Conservation (phyloP, 2,329 filamentous ascomycete genomes). For the Diaporthe sp. region DNA sequence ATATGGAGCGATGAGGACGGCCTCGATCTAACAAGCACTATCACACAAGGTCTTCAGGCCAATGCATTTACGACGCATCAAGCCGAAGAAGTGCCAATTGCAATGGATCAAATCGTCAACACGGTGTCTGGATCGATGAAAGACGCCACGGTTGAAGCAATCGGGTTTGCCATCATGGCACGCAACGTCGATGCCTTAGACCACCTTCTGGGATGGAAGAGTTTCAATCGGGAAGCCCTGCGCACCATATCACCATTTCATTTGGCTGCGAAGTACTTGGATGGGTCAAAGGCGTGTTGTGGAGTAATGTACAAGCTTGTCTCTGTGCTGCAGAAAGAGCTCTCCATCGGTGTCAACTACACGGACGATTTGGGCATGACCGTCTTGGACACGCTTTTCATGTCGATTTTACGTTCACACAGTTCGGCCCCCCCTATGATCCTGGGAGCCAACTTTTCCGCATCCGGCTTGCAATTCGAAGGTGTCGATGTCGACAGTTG, state of each 20-base stretch:
- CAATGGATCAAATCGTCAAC: neutral
- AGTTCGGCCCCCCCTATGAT: neutral
- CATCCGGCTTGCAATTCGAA: neutral
- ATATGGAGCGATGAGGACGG: neutral
- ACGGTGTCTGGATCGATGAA: neutral
- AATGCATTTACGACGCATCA: neutral
- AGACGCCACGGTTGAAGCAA: neutral
- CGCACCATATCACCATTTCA: neutral
- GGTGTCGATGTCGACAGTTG: neutral
- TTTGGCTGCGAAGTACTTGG: neutral
- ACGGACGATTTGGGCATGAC: neutral
- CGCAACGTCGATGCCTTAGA: neutral
- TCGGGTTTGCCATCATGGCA: slow-evolving; percentile 23
- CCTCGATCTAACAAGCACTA: slow-evolving; percentile 1
- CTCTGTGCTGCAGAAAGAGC: too few species aligned
- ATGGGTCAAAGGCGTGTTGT: neutral
- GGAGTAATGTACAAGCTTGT: neutral
- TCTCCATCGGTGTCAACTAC: neutral
- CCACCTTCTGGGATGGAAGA: neutral
- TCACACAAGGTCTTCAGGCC: neutral
- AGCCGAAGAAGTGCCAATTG: neutral
- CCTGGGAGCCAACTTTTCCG: neutral
- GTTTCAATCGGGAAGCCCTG: neutral
- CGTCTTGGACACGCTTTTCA: neutral
- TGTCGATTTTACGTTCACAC: slow-evolving; percentile 4